Conservation (phyloP, 73 alveolate genomes). For the Paramecium sexaurelia region DNA sequence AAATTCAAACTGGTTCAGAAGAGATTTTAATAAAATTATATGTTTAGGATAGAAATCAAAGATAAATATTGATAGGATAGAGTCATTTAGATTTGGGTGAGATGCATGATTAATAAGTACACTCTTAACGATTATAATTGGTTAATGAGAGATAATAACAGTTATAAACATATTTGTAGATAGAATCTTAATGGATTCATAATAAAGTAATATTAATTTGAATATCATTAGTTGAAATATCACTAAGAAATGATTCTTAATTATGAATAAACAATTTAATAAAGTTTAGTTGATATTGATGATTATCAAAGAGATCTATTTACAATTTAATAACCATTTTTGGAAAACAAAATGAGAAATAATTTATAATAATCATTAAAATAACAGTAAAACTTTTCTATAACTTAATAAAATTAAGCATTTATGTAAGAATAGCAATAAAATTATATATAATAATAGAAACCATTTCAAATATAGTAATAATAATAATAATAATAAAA, state of each 20-base stretch:
- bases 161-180: not conserved
- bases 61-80: not conserved
- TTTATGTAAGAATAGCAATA: not conserved
- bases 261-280: not conserved
- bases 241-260: conserved; percentile 19
- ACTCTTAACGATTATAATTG: not conserved
- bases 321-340: conserved; percentile 13
- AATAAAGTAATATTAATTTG: not conserved
- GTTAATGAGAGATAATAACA: not conserved
- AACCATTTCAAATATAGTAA: not conserved
- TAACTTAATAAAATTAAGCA: not conserved
- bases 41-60: not conserved
- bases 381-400: not conserved
- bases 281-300: not conserved
- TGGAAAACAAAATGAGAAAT: not conserved
- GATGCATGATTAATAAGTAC: conserved; percentile 35
- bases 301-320: conserved; percentile 45
- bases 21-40: not conserved
- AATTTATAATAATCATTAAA: conserved; percentile 28
- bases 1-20: conserved; percentile 37
- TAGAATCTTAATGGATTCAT: conserved; percentile 46
- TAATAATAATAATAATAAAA: not conserved
- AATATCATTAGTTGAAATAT: not conserved
- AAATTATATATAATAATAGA: not conserved
- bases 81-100: conserved; percentile 27